phyloP scores from a whole-genome alignment of 2,329 filamentous ascomycete species.

The Stemphylium vesicarium region DNA sequence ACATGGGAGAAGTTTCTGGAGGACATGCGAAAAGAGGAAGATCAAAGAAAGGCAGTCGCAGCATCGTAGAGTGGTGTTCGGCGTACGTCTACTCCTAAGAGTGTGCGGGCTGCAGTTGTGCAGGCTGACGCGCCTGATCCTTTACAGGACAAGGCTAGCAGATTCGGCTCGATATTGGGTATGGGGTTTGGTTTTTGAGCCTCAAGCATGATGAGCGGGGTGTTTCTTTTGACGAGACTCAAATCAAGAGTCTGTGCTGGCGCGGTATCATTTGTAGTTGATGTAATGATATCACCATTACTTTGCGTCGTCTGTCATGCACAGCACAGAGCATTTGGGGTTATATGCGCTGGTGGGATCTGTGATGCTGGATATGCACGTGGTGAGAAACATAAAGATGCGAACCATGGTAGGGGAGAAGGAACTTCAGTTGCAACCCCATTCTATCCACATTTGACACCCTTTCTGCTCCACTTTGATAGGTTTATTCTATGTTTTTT shows the following conservation, averaged over 20 bases:
- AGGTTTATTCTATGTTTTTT: no score
- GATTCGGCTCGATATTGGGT: neutral
- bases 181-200: neutral
- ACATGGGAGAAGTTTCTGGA: slow-evolving; percentile 91
- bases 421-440: neutral
- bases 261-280: neutral
- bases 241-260: neutral
- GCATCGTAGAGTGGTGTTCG: slow-evolving; percentile 20
- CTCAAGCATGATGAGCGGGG: neutral
- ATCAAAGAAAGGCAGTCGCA: slow-evolving; percentile 37
- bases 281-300: neutral
- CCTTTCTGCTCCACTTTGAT: neutral
- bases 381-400: no score
- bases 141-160: neutral
- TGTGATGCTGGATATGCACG: neutral
- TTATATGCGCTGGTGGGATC: neutral
- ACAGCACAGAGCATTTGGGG: neutral
- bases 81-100: neutral
- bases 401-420: neutral
- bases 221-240: neutral
- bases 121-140: neutral
- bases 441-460: neutral
- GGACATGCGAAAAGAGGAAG: slow-evolving; percentile 78
- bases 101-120: neutral
- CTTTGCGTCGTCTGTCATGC: neutral